phyloP scores from a whole-genome alignment of 805 yeast species.

The Saccharomycopsis guyanensis region DNA sequence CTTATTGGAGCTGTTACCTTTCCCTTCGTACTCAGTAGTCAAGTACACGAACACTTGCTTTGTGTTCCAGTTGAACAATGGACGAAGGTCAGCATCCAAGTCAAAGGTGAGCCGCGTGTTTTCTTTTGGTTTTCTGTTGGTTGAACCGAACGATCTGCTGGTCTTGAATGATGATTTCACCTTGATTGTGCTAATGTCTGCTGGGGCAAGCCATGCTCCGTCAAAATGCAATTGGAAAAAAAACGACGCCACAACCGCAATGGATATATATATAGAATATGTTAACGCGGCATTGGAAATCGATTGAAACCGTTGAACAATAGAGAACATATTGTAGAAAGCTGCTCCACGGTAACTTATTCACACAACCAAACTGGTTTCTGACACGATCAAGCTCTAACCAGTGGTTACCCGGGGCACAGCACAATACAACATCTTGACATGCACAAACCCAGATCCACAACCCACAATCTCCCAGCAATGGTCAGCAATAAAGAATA shows the following conservation, averaged over 20 bases:
- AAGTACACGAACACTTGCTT: slow-evolving; percentile 90
- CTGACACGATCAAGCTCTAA: too few relatives aligned
- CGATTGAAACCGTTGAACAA: slow-evolving; percentile 39
- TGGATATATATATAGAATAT: slow-evolving; percentile 39
- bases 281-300: slow-evolving; percentile 49
- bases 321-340: slow-evolving; percentile 35
- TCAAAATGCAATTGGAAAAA: slow-evolving; percentile 39
- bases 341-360: too few relatives aligned
- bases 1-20: slow-evolving; percentile 41
- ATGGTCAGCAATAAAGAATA: too few relatives aligned
- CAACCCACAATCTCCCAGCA: too few relatives aligned
- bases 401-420: too few relatives aligned
- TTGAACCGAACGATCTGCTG: slow-evolving; percentile 63
- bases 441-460: background rate
- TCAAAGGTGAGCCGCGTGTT: slow-evolving; percentile 68
- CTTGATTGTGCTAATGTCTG: slow-evolving; percentile 31
- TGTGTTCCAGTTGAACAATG: slow-evolving; percentile 93
- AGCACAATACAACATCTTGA: too few relatives aligned
- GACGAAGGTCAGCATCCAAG: slow-evolving; percentile 62
- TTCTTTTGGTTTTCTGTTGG: slow-evolving; percentile 62
- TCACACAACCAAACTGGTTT: too few relatives aligned
- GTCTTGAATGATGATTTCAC: slow-evolving; percentile 34
- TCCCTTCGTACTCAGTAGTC: slow-evolving; percentile 67
- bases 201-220: slow-evolving; percentile 37
- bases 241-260: slow-evolving; percentile 41